These are phyloP conservation scores for Haematococcus lacustris DNA, from an alignment of 139 green algal genomes.

Conservation along the genomic window DNA sequence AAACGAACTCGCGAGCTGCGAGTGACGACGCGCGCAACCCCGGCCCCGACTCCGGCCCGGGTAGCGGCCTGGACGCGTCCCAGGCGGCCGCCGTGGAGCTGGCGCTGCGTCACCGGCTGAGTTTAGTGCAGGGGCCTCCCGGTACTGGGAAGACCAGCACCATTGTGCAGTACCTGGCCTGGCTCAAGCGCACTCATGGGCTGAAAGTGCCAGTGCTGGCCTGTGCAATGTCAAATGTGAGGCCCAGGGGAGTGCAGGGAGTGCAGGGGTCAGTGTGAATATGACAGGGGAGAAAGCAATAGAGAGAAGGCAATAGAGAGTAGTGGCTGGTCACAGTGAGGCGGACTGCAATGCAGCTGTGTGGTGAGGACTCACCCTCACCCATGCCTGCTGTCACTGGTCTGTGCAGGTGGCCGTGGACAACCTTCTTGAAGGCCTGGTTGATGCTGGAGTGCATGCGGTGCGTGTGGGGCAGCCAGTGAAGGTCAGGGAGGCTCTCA, in stretches of 20 bases:
- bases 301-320: no score
- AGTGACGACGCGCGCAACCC: no score
- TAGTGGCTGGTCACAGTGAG: no score
- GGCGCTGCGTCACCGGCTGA: conserved; percentile 16
- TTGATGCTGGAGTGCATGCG: conserved; percentile 17
- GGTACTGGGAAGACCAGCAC: conserved; percentile 32
- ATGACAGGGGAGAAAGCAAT: no score
- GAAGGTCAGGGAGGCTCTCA: conserved; percentile 25
- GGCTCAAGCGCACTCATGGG: conserved; percentile 14
- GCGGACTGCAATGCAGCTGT: no score
- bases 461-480: conserved; percentile 30
- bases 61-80: conserved; percentile 13
- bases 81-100: conserved; percentile 15
- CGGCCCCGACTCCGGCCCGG: no score
- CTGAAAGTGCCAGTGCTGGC: conserved; percentile 18
- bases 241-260: no score
- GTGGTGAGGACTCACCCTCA: no score
- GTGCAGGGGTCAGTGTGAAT: no score
- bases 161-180: conserved; percentile 22
- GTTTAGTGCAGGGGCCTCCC: conserved; percentile 22
- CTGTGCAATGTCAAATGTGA: no score
- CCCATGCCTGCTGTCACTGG: conserved; percentile 21
- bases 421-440: conserved; percentile 36
- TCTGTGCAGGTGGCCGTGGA: conserved; percentile 27
- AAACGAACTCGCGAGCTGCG: no score